Base-by-base conservation (phyloP, 2,329 filamentous ascomycete genomes). In the Apiospora sp. region DNA sequence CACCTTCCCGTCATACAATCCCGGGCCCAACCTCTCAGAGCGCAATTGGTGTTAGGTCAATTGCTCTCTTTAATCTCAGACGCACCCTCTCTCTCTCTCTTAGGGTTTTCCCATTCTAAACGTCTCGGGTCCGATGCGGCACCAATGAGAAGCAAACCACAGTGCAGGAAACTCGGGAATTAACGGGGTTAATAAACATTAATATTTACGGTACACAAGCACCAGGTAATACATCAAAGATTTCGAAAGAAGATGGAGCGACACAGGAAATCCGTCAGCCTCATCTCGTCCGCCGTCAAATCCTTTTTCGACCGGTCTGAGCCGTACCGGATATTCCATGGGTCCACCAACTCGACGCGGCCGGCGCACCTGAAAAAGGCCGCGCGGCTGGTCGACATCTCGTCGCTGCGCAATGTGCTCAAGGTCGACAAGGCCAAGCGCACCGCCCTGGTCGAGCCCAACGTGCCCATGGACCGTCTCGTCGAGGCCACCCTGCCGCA, bases 251-350 rank as follows among this genome's bases (percentile, higher is more conserved):
- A 44, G n/a, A 87, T 89, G 87, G 87, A 89, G 71, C 84, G 84
- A 74, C 88, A 90, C 81, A 82, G 80, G 69, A 81, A 85, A 71
- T 82, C 86, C 70, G 86, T 90, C 70, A 78, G 81, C 73, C 81
- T 83, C 48, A 87, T 89, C 74, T 83, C 88, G 64, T 75, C 83
- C 37, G 81, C 86, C 7, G 86, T 89, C 69, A 84, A 84, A 73
- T 77, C 82, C 78, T 86, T 86, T 80, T 88, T 86, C 79, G 82
- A 84, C 73, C 80, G 83, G 68, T 80, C 82, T 68, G 82, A 86
- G 79, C 88, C 92, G 30, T 95, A 93, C 84, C 90, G 93, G 75
- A 94, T 95, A 84, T 91, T 88, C 81, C 93, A 95, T 84, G 93
- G 93, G 77, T 92, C 90, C 54, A 94, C 93, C 71, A 95, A 95